Evolutionary conservation across 2,329 filamentous ascomycete species (phyloP).

Genomic region (Nothomitra cinnamomea): DNA sequence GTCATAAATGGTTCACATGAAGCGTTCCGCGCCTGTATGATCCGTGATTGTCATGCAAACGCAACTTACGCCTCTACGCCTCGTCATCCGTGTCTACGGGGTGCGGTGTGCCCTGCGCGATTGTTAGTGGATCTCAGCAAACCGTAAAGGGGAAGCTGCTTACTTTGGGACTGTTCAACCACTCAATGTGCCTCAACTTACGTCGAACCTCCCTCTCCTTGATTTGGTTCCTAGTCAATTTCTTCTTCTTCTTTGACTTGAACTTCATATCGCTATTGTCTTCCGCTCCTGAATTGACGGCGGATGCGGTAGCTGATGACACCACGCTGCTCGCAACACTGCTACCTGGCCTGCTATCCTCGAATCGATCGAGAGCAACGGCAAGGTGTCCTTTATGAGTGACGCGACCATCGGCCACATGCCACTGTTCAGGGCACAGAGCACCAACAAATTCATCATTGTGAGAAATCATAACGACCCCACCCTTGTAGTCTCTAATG

Average conservation of each 20-base stretch:
- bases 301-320: conserved; percentile 38
- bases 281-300: conserved; percentile 69
- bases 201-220: conserved; percentile 86
- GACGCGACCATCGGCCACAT: conserved; percentile 75
- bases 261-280: conserved; percentile 74
- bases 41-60: not conserved
- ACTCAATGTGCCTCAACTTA: conserved; percentile 64
- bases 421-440: conserved; percentile 90
- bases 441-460: conserved; percentile 98
- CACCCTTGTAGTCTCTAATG: conserved; percentile 94
- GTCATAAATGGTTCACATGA: too few species aligned
- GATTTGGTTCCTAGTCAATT: conserved; percentile 89
- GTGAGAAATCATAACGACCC: conserved; percentile 98
- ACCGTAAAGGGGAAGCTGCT: too few species aligned
- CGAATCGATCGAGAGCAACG: conserved; percentile 66
- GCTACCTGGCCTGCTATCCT: conserved; percentile 54
- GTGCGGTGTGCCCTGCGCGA: conserved; percentile 56
- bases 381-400: conserved; percentile 66
- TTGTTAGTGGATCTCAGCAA: too few species aligned
- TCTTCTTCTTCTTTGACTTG: conserved; percentile 88
- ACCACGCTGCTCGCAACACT: conserved; percentile 42
- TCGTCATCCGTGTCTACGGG: conserved; percentile 67
- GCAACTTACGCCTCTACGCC: conserved; percentile 20
- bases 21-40: not conserved
- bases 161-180: conserved; percentile 50